Evolutionary conservation across 1,284 basidiomycete genomes (phyloP).

Genomic region (Malassezia pachydermatis): DNA sequence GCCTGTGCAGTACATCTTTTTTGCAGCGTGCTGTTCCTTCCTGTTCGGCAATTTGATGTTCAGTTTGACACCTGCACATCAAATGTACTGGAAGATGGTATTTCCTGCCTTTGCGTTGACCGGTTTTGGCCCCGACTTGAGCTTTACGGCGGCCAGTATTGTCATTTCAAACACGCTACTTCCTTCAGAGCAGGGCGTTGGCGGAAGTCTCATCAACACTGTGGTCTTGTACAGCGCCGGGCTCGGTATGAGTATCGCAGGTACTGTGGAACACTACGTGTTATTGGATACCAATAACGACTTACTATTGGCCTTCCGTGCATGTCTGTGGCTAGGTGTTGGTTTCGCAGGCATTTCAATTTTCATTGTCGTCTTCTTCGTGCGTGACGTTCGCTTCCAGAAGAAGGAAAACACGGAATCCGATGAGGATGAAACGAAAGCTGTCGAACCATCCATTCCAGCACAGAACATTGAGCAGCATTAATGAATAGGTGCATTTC

Average conservation of each 20-base stretch:
- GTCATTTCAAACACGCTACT: conserved; percentile 26
- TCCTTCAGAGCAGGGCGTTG: conserved; percentile 25
- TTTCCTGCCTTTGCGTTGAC: conserved; percentile 22
- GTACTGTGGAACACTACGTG: conserved; percentile 28
- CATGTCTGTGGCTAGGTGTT: not conserved
- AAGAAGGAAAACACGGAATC: too few species aligned
- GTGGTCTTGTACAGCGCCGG: conserved; percentile 34
- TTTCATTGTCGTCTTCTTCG: not conserved
- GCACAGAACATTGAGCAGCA: too few species aligned
- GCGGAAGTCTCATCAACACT: conserved; percentile 33
- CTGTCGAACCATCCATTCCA: too few species aligned
- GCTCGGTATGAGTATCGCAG: conserved; percentile 32
- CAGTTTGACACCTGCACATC: conserved; percentile 19
- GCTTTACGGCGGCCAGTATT: conserved; percentile 27
- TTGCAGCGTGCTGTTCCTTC: conserved; percentile 25
- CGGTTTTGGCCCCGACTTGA: conserved; percentile 33
- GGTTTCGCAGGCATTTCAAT: not conserved
- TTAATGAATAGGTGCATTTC: too few species aligned
- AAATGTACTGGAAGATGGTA: conserved; percentile 19
- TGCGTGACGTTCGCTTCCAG: not conserved
- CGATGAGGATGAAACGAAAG: too few species aligned
- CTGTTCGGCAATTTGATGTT: conserved; percentile 24
- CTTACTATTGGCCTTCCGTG: not conserved
- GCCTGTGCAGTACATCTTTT: conserved; percentile 17
- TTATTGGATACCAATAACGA: not conserved